phyloP scores from a whole-genome alignment of 495 filamentous ascomycete species.

The Thozetella sp. region DNA sequence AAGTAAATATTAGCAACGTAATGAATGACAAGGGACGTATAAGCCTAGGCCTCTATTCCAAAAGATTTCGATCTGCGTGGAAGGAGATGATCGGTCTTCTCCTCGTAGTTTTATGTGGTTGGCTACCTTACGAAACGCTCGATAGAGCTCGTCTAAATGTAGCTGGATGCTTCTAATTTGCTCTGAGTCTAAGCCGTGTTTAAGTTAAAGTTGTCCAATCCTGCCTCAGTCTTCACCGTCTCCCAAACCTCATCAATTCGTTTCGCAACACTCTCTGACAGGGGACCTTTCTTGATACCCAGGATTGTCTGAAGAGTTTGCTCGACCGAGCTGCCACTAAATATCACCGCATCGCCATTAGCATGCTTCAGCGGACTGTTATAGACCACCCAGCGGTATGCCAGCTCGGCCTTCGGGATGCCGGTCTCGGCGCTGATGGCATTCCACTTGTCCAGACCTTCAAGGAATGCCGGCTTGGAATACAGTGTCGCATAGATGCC shows the following conservation, averaged over 20 bases:
- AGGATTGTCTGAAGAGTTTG: constrained; percentile 54
- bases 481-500: constrained; percentile 43
- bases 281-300: constrained; percentile 45
- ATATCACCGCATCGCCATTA: constrained; percentile 52
- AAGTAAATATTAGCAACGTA: too few relatives aligned
- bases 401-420: constrained; percentile 48
- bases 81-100: too few relatives aligned
- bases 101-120: too few relatives aligned
- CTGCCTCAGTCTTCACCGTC: constrained; percentile 43
- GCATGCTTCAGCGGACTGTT: constrained; percentile 46
- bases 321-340: constrained; percentile 42
- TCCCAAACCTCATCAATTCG: constrained; percentile 55
- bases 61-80: too few relatives aligned
- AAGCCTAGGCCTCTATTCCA: too few relatives aligned
- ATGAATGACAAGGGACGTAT: too few relatives aligned
- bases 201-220: constrained; percentile 35
- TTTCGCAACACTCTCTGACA: constrained; percentile 38
- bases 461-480: constrained; percentile 33
- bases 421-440: constrained; percentile 43
- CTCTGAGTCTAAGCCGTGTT: not conserved
- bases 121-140: too few relatives aligned
- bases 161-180: too few relatives aligned
- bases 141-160: too few relatives aligned
- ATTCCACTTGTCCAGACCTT: constrained; percentile 50
- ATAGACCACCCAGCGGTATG: constrained; percentile 57